Evolutionary conservation across 2,329 filamentous ascomycete species (phyloP).

Genomic region (Xylariaceae sp.): DNA sequence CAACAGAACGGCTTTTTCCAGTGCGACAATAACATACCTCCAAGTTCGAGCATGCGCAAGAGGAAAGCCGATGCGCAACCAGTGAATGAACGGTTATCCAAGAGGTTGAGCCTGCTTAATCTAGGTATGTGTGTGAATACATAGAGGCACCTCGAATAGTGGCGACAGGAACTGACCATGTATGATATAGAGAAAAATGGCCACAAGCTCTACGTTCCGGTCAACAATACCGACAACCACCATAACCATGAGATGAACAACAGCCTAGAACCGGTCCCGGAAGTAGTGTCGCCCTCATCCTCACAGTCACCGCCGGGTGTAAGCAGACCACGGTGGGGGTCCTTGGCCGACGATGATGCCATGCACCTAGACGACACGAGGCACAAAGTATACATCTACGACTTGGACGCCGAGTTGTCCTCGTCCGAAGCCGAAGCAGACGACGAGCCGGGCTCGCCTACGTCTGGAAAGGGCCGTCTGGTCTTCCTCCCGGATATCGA

Average conservation of each 20-base stretch:
- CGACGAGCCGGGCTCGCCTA: slow-evolving; percentile 43
- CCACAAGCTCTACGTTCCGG: slow-evolving; percentile 60
- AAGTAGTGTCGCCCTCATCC: too few relatives aligned
- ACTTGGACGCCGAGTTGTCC: slow-evolving; percentile 81
- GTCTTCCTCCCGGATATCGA: slow-evolving; percentile 83
- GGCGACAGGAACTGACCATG: slow-evolving; percentile 21
- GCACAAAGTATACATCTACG: slow-evolving; percentile 84
- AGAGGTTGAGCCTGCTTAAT: slow-evolving; percentile 76
- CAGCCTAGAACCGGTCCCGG: too few relatives aligned
- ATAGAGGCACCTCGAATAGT: too few relatives aligned
- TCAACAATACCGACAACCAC: slow-evolving; percentile 31
- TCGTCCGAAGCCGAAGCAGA: slow-evolving; percentile 24
- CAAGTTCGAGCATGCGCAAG: slow-evolving; percentile 49
- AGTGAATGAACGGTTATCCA: slow-evolving; percentile 70
- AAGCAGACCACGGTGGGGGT: too few relatives aligned
- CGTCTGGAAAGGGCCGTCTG: slow-evolving; percentile 51
- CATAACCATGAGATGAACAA: not conserved
- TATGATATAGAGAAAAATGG: slow-evolving; percentile 51
- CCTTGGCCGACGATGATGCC: slow-evolving; percentile 40
- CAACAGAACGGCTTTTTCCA: slow-evolving; percentile 4
- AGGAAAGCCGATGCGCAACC: slow-evolving; percentile 52
- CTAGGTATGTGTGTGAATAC: slow-evolving; percentile 59
- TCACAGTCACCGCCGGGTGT: slow-evolving; percentile 8
- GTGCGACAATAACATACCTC: slow-evolving; percentile 6
- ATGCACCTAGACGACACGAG: slow-evolving; percentile 88